Base-by-base conservation (phyloP, 164 flowering plant genomes). In the Santalum album region DNA sequence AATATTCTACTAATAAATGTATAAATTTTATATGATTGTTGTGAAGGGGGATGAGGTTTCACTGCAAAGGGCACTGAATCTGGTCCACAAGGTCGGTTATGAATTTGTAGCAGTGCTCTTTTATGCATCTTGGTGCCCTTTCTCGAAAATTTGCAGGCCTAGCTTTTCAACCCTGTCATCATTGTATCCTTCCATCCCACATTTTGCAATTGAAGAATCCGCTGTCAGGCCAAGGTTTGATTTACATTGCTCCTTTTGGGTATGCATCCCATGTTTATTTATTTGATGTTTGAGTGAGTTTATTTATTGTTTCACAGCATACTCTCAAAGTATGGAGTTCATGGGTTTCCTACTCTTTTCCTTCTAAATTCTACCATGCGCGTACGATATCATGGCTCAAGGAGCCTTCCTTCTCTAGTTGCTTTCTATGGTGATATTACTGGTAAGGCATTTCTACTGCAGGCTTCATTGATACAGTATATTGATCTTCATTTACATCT, bases 51-150 rank as follows among this genome's bases (percentile, higher is more conserved):
- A 83, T 67, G 95, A 92, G 68, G 67, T 51, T 46, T 68, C 85
- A 26, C 63, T 92, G 64, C 87, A 76, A 63, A 76, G 39, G 76
- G 89, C 78, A 16, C 57, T 86, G 56, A 65, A 74, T 58, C 73
- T 84, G 70, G 76, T 83, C 57, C 73, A 84, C 57, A 75, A 57
- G 57, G 72, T 68, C 20, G 65, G 57, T 53, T 57, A 68, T 19
- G 69, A 76, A 29, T 86, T 83, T 72, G 91, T 82, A 32, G 82
- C 94, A 32, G 57, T 92, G 60, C 83, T 92, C 55, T 89, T 92
- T 69, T 84, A 88, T 73, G 95, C 96, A 61, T 81, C 96, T 38
- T 83, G 94, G 98, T 92, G 98, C 55, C 91, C 92, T 36, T 92
- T 92, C 77, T 92, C 98, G 12, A 69, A 74, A 67, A 48, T 60